These are phyloP conservation scores for Endothia cerciana DNA, from an alignment of 2,329 filamentous ascomycete genomes.

Conservation along the genomic window DNA sequence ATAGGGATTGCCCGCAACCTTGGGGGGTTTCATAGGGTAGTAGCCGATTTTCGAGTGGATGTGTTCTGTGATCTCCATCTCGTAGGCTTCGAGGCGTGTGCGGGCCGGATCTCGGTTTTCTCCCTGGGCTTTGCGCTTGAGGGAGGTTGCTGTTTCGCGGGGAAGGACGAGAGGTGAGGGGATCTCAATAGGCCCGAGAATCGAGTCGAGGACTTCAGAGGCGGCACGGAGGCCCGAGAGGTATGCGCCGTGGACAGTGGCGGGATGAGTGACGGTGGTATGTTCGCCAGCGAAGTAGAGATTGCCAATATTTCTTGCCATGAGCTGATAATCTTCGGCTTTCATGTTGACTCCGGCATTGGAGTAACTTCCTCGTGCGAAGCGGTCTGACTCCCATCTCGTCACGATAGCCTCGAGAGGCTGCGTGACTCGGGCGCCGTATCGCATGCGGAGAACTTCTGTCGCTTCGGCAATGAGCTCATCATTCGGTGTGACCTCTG, in stretches of 20 bases:
- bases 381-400: slow-evolving; percentile 87
- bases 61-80: slow-evolving; percentile 56
- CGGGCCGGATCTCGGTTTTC: slow-evolving; percentile 53
- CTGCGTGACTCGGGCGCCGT: slow-evolving; percentile 64
- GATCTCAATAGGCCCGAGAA: slow-evolving; percentile 81
- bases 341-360: slow-evolving; percentile 84
- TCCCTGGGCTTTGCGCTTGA: slow-evolving; percentile 59
- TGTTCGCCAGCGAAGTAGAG: slow-evolving; percentile 96
- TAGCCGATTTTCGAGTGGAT: slow-evolving; percentile 68
- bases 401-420: slow-evolving; percentile 89
- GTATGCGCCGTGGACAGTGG: slow-evolving; percentile 96
- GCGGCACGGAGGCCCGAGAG: slow-evolving; percentile 89
- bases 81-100: slow-evolving; percentile 60
- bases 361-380: slow-evolving; percentile 93
- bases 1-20: slow-evolving; percentile 82
- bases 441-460: slow-evolving; percentile 75
- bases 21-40: slow-evolving; percentile 71
- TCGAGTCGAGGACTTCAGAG: slow-evolving; percentile 77
- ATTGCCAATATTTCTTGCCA: slow-evolving; percentile 84
- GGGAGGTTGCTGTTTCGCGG: slow-evolving; percentile 52
- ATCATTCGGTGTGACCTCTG: slow-evolving; percentile 76
- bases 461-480: slow-evolving; percentile 82
- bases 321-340: slow-evolving; percentile 87
- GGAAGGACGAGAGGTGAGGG: slow-evolving; percentile 75
- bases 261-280: slow-evolving; percentile 92